A percentile compares a stretch with the other conserved stretches of the same genome.
Conservation (phyloP, 805 yeast species). For the Wickerhamiella qilinensis region DNA sequence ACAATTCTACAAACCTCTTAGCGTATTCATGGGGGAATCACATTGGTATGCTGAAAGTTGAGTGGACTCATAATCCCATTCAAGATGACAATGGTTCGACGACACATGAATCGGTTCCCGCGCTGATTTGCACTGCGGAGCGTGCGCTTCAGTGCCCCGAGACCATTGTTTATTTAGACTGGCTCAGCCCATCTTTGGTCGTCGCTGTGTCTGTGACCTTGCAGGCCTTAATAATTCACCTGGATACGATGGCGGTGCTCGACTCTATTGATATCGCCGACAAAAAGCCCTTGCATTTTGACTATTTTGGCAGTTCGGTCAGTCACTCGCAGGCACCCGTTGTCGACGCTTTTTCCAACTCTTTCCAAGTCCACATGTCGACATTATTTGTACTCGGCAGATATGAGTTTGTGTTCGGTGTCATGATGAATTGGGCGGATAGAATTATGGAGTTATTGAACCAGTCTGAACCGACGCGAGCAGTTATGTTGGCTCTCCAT, state of each 20-base stretch:
- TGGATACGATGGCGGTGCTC: constrained; percentile 24
- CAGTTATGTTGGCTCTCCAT: constrained; percentile 37
- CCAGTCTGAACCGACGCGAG: constrained; percentile 33
- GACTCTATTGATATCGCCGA: constrained; percentile 25
- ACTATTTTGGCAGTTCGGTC: constrained; percentile 17
- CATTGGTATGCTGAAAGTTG: constrained; percentile 38
- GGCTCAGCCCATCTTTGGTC: constrained; percentile 28
- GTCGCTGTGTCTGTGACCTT: constrained; percentile 31
- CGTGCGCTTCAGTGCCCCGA: constrained; percentile 32
- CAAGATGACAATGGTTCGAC: constrained; percentile 7
- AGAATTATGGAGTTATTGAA: constrained; percentile 33
- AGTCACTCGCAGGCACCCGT: constrained; percentile 6
- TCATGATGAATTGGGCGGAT: constrained; percentile 57
- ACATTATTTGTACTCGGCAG: constrained; percentile 38
- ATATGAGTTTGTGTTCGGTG: constrained; percentile 39
- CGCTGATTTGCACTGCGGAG: constrained; percentile 25
- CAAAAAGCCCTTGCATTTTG: constrained; percentile 25
- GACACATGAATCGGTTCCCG: no score
- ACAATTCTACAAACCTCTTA: constrained; percentile 24
- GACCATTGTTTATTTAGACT: constrained; percentile 36
- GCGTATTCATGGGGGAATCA: constrained; percentile 59
- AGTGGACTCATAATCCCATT: neutral
- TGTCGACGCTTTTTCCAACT: constrained; percentile 21
- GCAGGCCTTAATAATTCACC: constrained; percentile 28
- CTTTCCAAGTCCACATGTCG: constrained; percentile 28